These are phyloP conservation scores for Agrocybe chaxingu DNA, from an alignment of 768 basidiomycete species.

Conservation along the genomic window DNA sequence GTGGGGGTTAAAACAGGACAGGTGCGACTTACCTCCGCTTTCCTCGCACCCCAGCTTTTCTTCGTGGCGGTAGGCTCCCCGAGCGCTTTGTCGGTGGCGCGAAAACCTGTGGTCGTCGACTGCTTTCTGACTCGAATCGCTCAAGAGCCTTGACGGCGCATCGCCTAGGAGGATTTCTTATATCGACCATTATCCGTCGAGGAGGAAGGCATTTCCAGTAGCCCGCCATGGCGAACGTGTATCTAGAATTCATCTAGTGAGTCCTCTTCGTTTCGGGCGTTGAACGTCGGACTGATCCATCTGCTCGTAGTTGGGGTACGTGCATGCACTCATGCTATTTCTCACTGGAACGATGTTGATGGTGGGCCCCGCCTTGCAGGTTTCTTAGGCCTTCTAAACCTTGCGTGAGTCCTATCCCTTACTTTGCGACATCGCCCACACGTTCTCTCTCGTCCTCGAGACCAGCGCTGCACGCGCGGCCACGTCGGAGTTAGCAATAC, in stretches of 20 bases:
- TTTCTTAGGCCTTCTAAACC: conserved; percentile 13
- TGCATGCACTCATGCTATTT: background rate
- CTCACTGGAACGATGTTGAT: background rate
- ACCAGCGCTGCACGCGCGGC: background rate
- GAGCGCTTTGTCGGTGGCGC: no score
- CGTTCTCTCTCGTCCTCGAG: background rate
- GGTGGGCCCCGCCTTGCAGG: conserved; percentile 1
- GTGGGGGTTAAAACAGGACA: no score
- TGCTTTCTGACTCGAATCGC: no score
- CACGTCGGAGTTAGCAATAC: background rate
- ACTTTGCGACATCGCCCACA: background rate
- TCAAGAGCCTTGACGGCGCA: no score
- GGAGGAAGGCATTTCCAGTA: background rate
- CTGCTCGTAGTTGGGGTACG: conserved; percentile 11
- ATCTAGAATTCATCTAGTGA: conserved; percentile 12
- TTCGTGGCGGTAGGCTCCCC: no score
- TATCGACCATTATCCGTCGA: no score
- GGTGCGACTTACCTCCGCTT: no score
- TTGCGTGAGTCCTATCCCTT: conserved; percentile 10
- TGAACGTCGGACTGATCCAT: background rate
- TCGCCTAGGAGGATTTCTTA: no score
- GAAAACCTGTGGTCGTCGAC: no score
- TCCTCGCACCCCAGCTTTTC: no score
- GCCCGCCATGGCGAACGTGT: conserved; percentile 5
- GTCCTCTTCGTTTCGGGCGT: background rate